Conservation (phyloP, 192 early-diverging fungal species). For the Allomyces macrogynus region DNA sequence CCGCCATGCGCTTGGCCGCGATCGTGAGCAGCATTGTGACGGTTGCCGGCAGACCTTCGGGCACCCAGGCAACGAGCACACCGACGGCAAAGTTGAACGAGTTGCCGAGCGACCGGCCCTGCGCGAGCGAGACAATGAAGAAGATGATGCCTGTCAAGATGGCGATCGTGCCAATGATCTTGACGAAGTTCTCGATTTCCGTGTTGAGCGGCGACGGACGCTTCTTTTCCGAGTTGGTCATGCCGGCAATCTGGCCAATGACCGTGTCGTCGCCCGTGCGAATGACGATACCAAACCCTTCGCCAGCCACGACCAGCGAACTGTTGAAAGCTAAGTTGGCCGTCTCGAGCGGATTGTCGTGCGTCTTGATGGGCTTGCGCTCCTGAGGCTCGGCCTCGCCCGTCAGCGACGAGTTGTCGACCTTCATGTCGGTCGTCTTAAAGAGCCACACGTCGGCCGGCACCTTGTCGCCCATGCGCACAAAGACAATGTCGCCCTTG, state of each 20-base stretch:
- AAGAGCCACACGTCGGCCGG: conserved; percentile 80
- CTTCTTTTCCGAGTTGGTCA: conserved; percentile 63
- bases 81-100: conserved; percentile 76
- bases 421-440: conserved; percentile 66
- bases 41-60: conserved; percentile 82
- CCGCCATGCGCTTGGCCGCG: conserved; percentile 86
- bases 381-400: conserved; percentile 92
- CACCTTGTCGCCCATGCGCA: conserved; percentile 83
- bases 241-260: conserved; percentile 79
- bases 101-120: conserved; percentile 12
- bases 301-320: conserved; percentile 62
- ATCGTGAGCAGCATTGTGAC: conserved; percentile 85
- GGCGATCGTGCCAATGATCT: conserved; percentile 65
- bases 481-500: conserved; percentile 67
- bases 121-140: conserved; percentile 54
- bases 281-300: conserved; percentile 81
- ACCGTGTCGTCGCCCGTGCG: conserved; percentile 84
- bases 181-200: conserved; percentile 66
- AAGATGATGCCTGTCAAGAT: conserved; percentile 56
- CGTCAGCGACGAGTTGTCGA: conserved; percentile 91
- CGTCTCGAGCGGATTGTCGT: conserved; percentile 74
- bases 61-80: conserved; percentile 72
- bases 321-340: conserved; percentile 82
- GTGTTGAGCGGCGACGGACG: conserved; percentile 45
- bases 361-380: conserved; percentile 35